phyloP scores from a whole-genome alignment of 805 yeast genomes.

The Yarrowia keelungensis region DNA sequence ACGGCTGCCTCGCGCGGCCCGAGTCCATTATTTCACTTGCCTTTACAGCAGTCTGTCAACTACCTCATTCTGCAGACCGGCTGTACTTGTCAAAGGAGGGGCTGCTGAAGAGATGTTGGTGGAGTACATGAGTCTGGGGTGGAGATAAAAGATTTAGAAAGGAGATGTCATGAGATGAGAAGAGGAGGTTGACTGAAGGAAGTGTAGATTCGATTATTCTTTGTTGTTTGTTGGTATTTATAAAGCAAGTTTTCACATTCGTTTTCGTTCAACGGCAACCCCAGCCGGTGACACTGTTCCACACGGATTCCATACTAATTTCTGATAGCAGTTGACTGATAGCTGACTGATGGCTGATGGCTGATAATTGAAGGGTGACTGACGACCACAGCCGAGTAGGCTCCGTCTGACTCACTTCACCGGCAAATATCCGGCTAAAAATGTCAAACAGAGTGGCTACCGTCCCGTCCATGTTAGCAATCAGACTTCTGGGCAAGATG shows the following conservation, averaged over 20 bases:
- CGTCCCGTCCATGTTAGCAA: not conserved
- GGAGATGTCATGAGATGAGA: too few relatives aligned
- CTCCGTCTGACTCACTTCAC: not conserved
- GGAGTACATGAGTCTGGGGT: not conserved
- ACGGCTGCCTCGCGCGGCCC: not conserved
- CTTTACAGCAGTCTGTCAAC: not conserved
- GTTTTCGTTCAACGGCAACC: too few relatives aligned
- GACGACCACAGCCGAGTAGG: not conserved
- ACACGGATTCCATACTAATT: not conserved
- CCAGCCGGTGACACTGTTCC: not conserved
- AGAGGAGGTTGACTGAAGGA: too few relatives aligned
- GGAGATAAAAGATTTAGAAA: not conserved
- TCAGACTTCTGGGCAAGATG: too few relatives aligned
- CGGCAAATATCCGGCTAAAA: not conserved
- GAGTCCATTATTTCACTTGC: not conserved
- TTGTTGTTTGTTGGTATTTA: too few relatives aligned
- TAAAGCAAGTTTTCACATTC: too few relatives aligned
- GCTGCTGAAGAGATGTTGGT: not conserved
- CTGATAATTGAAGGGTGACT: not conserved
- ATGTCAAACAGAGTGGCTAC: not conserved
- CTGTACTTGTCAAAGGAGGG: slow-evolving; percentile 1
- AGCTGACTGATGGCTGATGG: not conserved
- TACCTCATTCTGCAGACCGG: not conserved
- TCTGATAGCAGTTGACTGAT: slow-evolving; percentile 1
- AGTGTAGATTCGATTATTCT: too few relatives aligned